A percentile compares a stretch with the other conserved stretches of the same genome.
phyloP scores from a whole-genome alignment of 2,329 filamentous ascomycete genomes.

The Tolypocladium inflatum region DNA sequence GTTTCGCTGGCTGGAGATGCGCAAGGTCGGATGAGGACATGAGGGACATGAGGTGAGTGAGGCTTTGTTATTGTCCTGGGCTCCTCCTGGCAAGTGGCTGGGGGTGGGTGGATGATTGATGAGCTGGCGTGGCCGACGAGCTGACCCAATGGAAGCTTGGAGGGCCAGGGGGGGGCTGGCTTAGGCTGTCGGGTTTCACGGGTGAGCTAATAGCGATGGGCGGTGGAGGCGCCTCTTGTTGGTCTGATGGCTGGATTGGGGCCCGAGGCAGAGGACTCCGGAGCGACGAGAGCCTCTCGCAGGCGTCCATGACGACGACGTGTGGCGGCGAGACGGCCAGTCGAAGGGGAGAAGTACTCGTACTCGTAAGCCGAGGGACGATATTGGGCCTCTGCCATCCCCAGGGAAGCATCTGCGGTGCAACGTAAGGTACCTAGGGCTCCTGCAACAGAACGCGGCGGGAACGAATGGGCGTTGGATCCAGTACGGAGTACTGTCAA shows the following conservation, averaged over 20 bases:
- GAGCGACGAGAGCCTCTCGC: not conserved
- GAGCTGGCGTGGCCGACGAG: slow-evolving; percentile 28
- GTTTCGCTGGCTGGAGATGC: not conserved
- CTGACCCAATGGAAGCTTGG: slow-evolving; percentile 23
- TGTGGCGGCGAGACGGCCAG: not conserved
- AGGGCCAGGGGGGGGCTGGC: slow-evolving; percentile 14
- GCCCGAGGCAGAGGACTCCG: slow-evolving; percentile 12
- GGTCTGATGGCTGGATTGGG: not conserved
- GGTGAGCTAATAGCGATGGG: slow-evolving; percentile 3
- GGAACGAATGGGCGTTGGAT: not conserved
- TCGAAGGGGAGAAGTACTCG: not conserved
- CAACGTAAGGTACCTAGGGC: not conserved
- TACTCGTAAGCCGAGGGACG: not conserved
- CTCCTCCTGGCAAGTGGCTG: not conserved
- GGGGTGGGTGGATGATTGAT: slow-evolving; percentile 18
- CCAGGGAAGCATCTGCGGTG: not conserved
- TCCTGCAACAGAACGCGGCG: not conserved
- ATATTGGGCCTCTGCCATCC: not conserved
- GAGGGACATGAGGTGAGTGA: not conserved
- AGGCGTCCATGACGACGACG: not conserved
- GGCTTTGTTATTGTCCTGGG: not conserved
- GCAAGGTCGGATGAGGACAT: not conserved
- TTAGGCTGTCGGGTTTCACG: slow-evolving; percentile 6
- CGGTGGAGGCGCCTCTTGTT: slow-evolving; percentile 1
- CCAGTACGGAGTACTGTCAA: not conserved